phyloP scores from a whole-genome alignment of 345 rosid genomes.

The Citrus glauca region DNA sequence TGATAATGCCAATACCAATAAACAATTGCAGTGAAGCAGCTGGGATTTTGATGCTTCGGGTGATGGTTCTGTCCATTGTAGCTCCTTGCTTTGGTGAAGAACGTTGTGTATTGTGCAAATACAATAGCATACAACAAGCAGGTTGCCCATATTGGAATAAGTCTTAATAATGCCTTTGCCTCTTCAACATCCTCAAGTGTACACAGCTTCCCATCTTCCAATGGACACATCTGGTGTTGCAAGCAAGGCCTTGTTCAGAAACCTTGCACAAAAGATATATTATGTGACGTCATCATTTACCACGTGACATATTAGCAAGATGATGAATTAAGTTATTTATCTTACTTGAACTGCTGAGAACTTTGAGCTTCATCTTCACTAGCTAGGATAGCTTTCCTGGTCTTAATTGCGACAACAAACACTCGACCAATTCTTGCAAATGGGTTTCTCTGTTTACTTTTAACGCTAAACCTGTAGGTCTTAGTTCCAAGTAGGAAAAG shows the following conservation, averaged over 20 bases:
- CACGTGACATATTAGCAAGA: not conserved
- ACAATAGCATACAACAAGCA: constrained; percentile 52
- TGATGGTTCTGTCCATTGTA: constrained; percentile 58
- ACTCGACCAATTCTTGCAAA: constrained; percentile 43
- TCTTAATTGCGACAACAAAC: constrained; percentile 34
- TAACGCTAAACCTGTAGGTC: constrained; percentile 29
- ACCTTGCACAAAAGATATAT: constrained; percentile 19
- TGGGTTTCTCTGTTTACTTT: constrained; percentile 34
- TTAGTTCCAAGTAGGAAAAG: constrained; percentile 42
- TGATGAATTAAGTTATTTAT: not conserved
- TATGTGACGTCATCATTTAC: too few relatives aligned
- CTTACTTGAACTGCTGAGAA: constrained; percentile 33
- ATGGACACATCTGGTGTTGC: constrained; percentile 34
- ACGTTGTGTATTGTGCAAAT: constrained; percentile 52
- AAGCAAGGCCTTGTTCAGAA: constrained; percentile 49
- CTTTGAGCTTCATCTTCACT: constrained; percentile 15
- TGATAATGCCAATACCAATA: constrained; percentile 16
- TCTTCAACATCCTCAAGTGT: constrained; percentile 53
- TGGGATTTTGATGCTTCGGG: constrained; percentile 31
- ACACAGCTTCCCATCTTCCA: constrained; percentile 24
- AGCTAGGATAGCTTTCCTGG: constrained; percentile 21
- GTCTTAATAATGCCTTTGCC: constrained; percentile 56
- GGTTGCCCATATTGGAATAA: constrained; percentile 57
- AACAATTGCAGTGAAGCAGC: constrained; percentile 48
- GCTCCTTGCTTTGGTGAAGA: constrained; percentile 71